phyloP scores from a whole-genome alignment of 2,329 filamentous ascomycete genomes.

The Nectriaceae sp. region DNA sequence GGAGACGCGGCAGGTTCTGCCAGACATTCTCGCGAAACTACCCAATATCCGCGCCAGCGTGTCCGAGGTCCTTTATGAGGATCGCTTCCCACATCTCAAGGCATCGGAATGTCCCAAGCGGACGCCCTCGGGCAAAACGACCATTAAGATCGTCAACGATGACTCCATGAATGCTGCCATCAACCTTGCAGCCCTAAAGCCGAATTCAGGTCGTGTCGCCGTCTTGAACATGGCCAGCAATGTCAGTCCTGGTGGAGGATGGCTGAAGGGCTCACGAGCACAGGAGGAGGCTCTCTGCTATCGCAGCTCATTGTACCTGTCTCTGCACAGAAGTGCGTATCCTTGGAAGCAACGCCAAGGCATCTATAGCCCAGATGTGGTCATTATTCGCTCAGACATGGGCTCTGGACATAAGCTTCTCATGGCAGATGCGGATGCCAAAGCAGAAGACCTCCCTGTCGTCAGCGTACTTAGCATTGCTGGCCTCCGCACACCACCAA shows the following conservation, averaged over 20 bases:
- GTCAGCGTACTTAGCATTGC: slow-evolving; percentile 64
- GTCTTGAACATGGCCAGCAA: slow-evolving; percentile 69
- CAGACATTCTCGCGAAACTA: slow-evolving; percentile 46
- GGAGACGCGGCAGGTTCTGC: slow-evolving; percentile 50
- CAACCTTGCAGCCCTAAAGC: slow-evolving; percentile 32
- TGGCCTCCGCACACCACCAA: slow-evolving; percentile 48
- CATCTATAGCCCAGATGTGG: slow-evolving; percentile 61
- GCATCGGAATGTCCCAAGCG: slow-evolving; percentile 44
- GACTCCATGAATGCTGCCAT: slow-evolving; percentile 62
- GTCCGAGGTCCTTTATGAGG: slow-evolving; percentile 40
- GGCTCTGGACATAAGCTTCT: slow-evolving; percentile 49
- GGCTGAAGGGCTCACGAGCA: slow-evolving; percentile 60
- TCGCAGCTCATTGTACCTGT: slow-evolving; percentile 55
- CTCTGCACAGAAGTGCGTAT: slow-evolving; percentile 52
- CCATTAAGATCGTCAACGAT: slow-evolving; percentile 53
- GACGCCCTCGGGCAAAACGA: slow-evolving; percentile 28
- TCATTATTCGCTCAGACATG: slow-evolving; percentile 57
- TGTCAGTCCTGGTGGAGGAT: slow-evolving; percentile 61
- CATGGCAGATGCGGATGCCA: slow-evolving; percentile 31
- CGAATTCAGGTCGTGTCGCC: slow-evolving; percentile 44
- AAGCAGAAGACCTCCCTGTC: slow-evolving; percentile 44
- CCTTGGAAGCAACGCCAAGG: slow-evolving; percentile 51
- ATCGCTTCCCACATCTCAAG: slow-evolving; percentile 41
- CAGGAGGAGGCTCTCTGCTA: slow-evolving; percentile 73
- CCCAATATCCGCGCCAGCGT: slow-evolving; percentile 40